Base-by-base conservation (phyloP, 2,329 filamentous ascomycete species). In the Fusarium zealandicum region DNA sequence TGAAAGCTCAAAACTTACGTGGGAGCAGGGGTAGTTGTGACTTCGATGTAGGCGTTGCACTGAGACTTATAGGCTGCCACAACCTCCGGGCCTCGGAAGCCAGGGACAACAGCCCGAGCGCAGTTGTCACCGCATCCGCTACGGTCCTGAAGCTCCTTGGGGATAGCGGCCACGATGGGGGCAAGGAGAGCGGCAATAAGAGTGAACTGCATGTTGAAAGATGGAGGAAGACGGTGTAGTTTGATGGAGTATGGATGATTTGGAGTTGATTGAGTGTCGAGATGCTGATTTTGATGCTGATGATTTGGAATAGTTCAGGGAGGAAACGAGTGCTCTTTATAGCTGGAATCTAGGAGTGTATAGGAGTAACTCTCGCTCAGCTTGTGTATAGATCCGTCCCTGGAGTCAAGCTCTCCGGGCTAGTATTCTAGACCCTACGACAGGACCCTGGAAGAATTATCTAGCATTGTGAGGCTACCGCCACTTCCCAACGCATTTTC, bases 191-290 rank as follows among this genome's bases (percentile, higher is more conserved):
- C 56, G 7, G 63, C 32, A 36, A 64, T 35, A n/a, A 62, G 33
- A 12, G 57, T 49, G 50, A 64, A 62, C 57, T 64, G 52, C 61
- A 64, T 64, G 27, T 5, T 55, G 32, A 36, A 14, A n/a, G n/a
- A 10, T 25, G 14, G 11, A 1, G 9, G 18, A 22, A 11, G 14
- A 8, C 22, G 8, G 32, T 0, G 13, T 6, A 32, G 17, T 11
- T 30, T 40, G 6, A 4, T 31, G 4, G n/a, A 32, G 17, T 17
- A 13, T 17, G 17, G 2, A 18, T 7, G 5, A 10, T 9, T 27
- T 57, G 4, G 13, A 17, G 6, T 7, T 3, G 6, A 25, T 12
- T 33, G 6, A 7, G 20, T 41, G 9, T 4, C 6, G 17, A 8
- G 12, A 14, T 25, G 13, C 6, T 13, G n/a, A 8, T 13, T 18